Evolutionary conservation across 805 yeast genomes (phyloP), one percentile per base, ranked within the genome.

Genomic region (Komagataella ulmi): DNA sequence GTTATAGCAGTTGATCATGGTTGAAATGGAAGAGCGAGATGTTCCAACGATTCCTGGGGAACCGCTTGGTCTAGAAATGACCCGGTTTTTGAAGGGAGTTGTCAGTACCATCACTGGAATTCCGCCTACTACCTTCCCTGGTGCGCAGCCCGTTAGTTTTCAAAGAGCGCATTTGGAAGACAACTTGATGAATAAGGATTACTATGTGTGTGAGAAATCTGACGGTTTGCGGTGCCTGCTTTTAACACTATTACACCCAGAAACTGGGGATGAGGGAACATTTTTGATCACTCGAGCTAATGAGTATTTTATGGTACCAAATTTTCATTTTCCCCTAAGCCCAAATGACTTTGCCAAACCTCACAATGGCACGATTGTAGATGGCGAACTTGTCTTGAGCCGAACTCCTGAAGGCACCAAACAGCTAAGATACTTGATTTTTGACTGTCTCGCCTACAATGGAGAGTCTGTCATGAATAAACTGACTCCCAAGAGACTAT

Each of bases 111-210:
- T 85, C 55, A 62, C 84, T 58, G 71, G 79, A 57, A 69, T 81
- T 57, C 73, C 80, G 36, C 74, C 76, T 45, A 71, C 75, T 17
- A 58, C 66, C 1, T 90, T 90, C 59, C 95, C 96, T 2, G 97
- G 99, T 0, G 83, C 97, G 1, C 99, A 95, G 66, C 99, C 99
- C 0, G 87, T 91, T 2, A 87, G 96, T 23, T 90, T 93, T 62
- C 82, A 86, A 46, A 73, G 88, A 52, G 70, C 74, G 40, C 97
- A 91, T 66, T 71, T 93, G 21, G 64, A 64, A 3, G 78, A 79
- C 48, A 78, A 81, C 40, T 69, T 93, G 49, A 63, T 75, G 61
- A 67, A 74, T 3, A 81, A 82, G 53, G 98, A 95, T 60, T 93
- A 90, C 62, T 83, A 81, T 57, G 99, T 93, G 0, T 95, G 99